phyloP scores from a whole-genome alignment of 2,329 filamentous ascomycete genomes.

The Sarocladiaceae sp. region DNA sequence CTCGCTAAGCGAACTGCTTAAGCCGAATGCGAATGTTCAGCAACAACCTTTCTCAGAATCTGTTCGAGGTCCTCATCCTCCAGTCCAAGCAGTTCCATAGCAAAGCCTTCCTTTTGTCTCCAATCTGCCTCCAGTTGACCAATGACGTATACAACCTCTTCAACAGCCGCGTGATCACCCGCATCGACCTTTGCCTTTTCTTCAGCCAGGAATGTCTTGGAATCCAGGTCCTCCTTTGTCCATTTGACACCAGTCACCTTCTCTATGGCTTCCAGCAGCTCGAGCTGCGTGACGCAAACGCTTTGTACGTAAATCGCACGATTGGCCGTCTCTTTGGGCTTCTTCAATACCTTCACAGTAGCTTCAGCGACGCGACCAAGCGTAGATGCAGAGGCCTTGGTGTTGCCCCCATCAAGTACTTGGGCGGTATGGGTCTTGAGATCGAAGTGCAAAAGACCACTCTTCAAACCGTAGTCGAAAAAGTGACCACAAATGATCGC shows the following conservation, averaged over 20 bases:
- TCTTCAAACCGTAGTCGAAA: conserved; percentile 45
- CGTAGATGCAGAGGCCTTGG: conserved; percentile 43
- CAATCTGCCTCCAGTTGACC: conserved; percentile 45
- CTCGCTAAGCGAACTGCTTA: no score
- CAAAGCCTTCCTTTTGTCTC: conserved; percentile 38
- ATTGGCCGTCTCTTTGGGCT: conserved; percentile 50
- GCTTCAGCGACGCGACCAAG: conserved; percentile 44
- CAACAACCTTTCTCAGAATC: conserved; percentile 26
- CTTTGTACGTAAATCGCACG: conserved; percentile 42
- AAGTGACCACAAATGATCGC: conserved; percentile 38
- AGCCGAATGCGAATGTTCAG: no score
- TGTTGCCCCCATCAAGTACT: conserved; percentile 49
- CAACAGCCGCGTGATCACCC: conserved; percentile 32
- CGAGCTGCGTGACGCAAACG: conserved; percentile 42
- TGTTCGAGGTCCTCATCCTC: conserved; percentile 42
- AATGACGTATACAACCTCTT: conserved; percentile 46
- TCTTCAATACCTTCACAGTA: conserved; percentile 43
- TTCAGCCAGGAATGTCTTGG: conserved; percentile 32
- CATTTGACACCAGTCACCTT: conserved; percentile 40
- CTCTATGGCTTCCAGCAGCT: conserved; percentile 45
- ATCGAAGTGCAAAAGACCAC: conserved; percentile 37
- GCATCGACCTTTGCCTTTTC: conserved; percentile 32
- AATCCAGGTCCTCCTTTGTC: conserved; percentile 27
- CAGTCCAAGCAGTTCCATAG: conserved; percentile 42
- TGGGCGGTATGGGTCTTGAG: conserved; percentile 34